Evolutionary conservation across 2,329 filamentous ascomycete genomes (phyloP), one percentile per base, ranked within the genome.

Genomic region (Xylaria sp.): DNA sequence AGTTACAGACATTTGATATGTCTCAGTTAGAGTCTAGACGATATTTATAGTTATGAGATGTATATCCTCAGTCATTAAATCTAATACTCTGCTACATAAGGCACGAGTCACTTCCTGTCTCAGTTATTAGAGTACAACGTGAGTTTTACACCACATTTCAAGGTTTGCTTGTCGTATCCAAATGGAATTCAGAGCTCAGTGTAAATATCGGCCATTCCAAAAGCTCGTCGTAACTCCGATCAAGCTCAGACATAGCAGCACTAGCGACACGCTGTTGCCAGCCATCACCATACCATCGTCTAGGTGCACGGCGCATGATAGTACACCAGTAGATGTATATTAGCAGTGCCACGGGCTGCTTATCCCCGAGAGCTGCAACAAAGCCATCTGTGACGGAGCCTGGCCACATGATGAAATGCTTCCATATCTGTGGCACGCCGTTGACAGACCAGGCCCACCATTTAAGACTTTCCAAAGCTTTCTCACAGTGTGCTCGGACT

Each of bases 321-420:
- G 57, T 57, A 61, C 67, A 71, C 69, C 70, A 72, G 57, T 72
- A 68, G 3, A 69, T 51, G 15, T 69, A 71, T 11, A 70, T 40
- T 2, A 71, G 45, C 9, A 71, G 63, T 0, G 71, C 67, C 9
- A 68, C 51, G 1, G 66, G 60, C 56, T 71, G 46, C n/a, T 45
- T 64, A 15, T 50, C 37, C 8, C 19, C 57, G 23, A 73, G 60
- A 15, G 69, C 57, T 8, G 57, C 37, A n/a, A 71, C 52, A 45
- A 68, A 71, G 31, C 60, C 60, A 17, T 63, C 61, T 5, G 65
- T 64, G 46, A 71, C 62, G 1, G 60, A 54, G 2, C 61, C 68
- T 0, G 71, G 71, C 67, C 70, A 71, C 9, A 63, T 42, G 7
- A 71, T 66, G 19, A 71, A 71, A 3, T 71, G 60, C 21, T 60